phyloP scores from a whole-genome alignment of 2,329 filamentous ascomycete genomes.

The Talaromyces marneffei region DNA sequence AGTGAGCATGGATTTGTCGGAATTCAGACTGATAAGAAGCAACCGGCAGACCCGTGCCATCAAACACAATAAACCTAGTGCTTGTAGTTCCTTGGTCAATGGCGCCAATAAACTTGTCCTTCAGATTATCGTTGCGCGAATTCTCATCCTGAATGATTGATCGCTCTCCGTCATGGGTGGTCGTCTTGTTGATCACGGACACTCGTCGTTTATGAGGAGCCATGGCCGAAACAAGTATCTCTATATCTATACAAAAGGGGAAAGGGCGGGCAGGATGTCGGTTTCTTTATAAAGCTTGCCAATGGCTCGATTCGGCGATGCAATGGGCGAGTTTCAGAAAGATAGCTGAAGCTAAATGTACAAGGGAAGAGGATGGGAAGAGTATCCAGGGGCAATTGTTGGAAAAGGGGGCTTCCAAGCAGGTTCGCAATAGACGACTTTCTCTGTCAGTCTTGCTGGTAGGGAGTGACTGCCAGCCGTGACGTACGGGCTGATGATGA shows the following conservation, averaged over 20 bases:
- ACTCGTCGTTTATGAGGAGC: conserved; percentile 17
- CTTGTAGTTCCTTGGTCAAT: conserved; percentile 91
- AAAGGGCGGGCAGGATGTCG: background rate
- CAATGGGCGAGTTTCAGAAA: background rate
- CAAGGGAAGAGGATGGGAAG: background rate
- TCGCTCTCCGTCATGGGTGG: conserved; percentile 30
- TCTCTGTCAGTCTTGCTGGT: background rate
- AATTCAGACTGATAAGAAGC: conserved; percentile 84
- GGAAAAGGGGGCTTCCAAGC: background rate
- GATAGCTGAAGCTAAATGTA: background rate
- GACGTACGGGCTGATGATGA: conserved; percentile 24
- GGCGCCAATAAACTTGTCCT: conserved; percentile 64
- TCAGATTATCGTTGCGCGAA: conserved; percentile 27
- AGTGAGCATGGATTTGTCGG: conserved; percentile 73
- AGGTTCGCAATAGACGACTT: conserved; percentile 4
- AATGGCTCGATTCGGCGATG: background rate
- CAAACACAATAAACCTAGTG: conserved; percentile 84
- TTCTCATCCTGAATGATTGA: conserved; percentile 32
- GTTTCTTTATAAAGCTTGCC: background rate
- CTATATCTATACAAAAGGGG: conserved; percentile 1
- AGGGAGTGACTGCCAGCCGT: conserved; percentile 1
- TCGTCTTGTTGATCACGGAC: conserved; percentile 25
- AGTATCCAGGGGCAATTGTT: background rate
- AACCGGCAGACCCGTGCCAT: conserved; percentile 68
- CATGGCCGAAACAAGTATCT: conserved; percentile 6